Conservation (phyloP, 768 basidiomycete species). For the Gloeostereum incarnatum region DNA sequence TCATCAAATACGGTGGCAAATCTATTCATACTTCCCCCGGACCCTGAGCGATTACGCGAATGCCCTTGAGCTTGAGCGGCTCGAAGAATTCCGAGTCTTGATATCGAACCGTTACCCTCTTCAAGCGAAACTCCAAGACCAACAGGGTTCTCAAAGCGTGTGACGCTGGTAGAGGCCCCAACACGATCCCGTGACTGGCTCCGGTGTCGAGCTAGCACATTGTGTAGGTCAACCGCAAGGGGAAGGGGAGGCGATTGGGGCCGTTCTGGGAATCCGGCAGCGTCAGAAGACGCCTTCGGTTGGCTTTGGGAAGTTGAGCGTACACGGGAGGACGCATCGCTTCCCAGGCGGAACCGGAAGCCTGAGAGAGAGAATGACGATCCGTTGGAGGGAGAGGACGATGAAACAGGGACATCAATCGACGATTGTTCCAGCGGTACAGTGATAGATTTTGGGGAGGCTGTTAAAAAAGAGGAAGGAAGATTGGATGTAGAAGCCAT, state of each 20-base stretch:
- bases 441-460: constrained; percentile 11
- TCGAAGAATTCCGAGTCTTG: constrained; percentile 1
- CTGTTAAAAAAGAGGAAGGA: constrained; percentile 15
- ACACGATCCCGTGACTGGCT: constrained; percentile 22
- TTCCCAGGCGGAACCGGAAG: constrained; percentile 21
- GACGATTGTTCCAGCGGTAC: too few species aligned
- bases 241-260: constrained; percentile 18
- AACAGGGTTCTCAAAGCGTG: constrained; percentile 10
- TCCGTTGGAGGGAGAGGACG: constrained; percentile 8
- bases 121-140: constrained; percentile 9
- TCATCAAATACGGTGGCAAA: constrained; percentile 22
- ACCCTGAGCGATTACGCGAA: constrained; percentile 7
- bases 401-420: too few species aligned
- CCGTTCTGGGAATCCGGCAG: background rate
- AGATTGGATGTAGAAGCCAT: constrained; percentile 15
- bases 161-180: constrained; percentile 16
- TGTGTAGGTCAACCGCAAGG: constrained; percentile 40
- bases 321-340: constrained; percentile 20
- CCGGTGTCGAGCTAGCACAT: constrained; percentile 26
- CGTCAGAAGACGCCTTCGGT: constrained; percentile 6
- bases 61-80: too few species aligned
- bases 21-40: constrained; percentile 11
- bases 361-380: constrained; percentile 12
- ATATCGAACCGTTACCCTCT: constrained; percentile 1
- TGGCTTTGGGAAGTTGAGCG: constrained; percentile 22